Conservation (phyloP, 768 basidiomycete species). For the Solioccasus polychromus region DNA sequence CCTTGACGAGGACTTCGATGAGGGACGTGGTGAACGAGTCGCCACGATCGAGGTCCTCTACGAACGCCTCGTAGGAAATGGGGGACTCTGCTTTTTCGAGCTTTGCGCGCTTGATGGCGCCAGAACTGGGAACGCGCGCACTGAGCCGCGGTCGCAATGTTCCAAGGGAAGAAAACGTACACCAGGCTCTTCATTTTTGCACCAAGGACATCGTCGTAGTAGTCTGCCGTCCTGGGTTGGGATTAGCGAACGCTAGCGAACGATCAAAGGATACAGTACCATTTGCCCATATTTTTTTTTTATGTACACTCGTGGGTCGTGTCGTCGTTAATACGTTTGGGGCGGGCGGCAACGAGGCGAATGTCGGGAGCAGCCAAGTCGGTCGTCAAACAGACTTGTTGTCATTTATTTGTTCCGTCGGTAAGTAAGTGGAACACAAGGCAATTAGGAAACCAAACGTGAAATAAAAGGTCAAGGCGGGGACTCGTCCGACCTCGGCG, state of each 20-base stretch:
- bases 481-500: slow-evolving; percentile 35
- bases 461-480: too few relatives aligned
- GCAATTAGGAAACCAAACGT: too few relatives aligned
- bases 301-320: slow-evolving; percentile 3
- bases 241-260: neutral
- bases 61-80: slow-evolving; percentile 73
- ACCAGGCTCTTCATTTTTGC: slow-evolving; percentile 75
- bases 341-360: slow-evolving; percentile 25
- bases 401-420: slow-evolving; percentile 15
- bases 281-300: slow-evolving; percentile 61
- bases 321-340: slow-evolving; percentile 5
- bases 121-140: slow-evolving; percentile 47
- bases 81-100: slow-evolving; percentile 62
- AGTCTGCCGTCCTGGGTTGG: slow-evolving; percentile 59
- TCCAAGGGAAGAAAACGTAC: slow-evolving; percentile 42
- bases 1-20: slow-evolving; percentile 76
- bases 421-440: too few relatives aligned
- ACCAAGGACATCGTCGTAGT: slow-evolving; percentile 69
- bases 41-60: slow-evolving; percentile 72
- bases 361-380: slow-evolving; percentile 17
- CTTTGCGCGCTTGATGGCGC: slow-evolving; percentile 66
- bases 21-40: slow-evolving; percentile 78
- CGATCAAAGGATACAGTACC: slow-evolving; percentile 40
- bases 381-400: slow-evolving; percentile 18
- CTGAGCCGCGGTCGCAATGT: slow-evolving; percentile 2